Conservation (phyloP, 1,139 yeast species). For the Casaregolazyma suthepensis region DNA sequence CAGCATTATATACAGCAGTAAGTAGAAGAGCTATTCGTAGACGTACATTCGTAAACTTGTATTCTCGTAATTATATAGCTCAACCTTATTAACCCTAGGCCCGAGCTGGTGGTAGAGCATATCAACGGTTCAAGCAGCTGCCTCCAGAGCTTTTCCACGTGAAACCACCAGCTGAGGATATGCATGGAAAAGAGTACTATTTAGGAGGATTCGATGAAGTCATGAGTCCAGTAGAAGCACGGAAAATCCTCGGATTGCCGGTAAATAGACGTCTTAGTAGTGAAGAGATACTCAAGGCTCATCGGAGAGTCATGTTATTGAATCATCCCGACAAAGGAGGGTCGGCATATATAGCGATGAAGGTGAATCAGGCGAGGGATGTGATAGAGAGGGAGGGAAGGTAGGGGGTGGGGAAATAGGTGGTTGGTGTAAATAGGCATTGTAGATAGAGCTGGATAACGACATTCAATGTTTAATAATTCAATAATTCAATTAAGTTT, state of each 20-base stretch:
- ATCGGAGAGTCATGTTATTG: constrained; percentile 56
- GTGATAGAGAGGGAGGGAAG: constrained; percentile 39
- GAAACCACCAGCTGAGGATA: constrained; percentile 9
- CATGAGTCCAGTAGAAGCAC: constrained; percentile 35
- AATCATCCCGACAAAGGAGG: constrained; percentile 82
- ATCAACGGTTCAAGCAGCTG: constrained; percentile 24
- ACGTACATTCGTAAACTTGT: neutral
- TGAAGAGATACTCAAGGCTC: constrained; percentile 45
- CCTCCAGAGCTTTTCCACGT: constrained; percentile 32
- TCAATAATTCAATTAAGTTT: too few species aligned
- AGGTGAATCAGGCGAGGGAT: constrained; percentile 71
- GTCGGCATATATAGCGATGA: constrained; percentile 61
- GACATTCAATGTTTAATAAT: too few species aligned
- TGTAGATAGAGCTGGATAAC: neutral
- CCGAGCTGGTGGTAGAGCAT: constrained; percentile 33
- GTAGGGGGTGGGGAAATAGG: neutral
- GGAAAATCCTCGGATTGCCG: constrained; percentile 29
- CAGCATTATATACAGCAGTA: constrained; percentile 24
- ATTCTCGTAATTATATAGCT: neutral
- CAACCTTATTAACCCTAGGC: constrained; percentile 12
- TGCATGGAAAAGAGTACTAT: constrained; percentile 19
- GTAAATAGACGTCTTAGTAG: constrained; percentile 18
- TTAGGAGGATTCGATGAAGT: constrained; percentile 33
- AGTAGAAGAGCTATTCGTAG: too few species aligned
- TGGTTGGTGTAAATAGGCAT: neutral